Base-by-base conservation (phyloP, 371 early-diverging fungal species). In the Nosema granulosis region DNA sequence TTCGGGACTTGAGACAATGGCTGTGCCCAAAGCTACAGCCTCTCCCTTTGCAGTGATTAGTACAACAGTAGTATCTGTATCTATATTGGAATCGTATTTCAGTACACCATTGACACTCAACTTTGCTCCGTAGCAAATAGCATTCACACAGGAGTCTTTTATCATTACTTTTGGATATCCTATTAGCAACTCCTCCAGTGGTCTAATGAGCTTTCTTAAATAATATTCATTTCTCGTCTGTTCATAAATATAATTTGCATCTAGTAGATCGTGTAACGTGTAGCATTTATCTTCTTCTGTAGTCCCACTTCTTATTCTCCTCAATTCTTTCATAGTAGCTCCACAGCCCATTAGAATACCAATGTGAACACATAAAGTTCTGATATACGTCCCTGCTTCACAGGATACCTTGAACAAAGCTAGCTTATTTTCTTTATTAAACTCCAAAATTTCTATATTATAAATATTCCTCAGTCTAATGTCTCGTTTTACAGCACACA, bases 11-110 rank as follows among this genome's bases (percentile, higher is more conserved):
- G 92, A 91, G 92, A 97, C 95, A 84, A 91, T 89, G 26, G 97
- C 94, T 77, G 92, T 91, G 56, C 89, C 96, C 12, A 98, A 87
- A 38, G 96, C 97, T 79, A 98, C 92, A 35, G 99, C 99, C 85
- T 98, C 99, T 80, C 99, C 99, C 89, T 98, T 98, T 74, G 97
- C 94, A 50, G 97, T 94, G 90, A 98, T 95, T 77, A 98, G 85
- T 24, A 98, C 95, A 74, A 96, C 89, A 84, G 94, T 93, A 80
- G 93, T 93, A 78, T 91, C 88, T 77, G 93, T 84, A 86, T 96
- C 94, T 82, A 98, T 91, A 70, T 92, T 93, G 75, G 90, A 89
- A 85, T 97, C 97, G 84, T 92, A 98, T 71, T 94, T 92, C 67
- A 96, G 88, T 18, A 97, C 89, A 84, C 99, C 99, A 22, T 94